Evolutionary conservation across 2,329 filamentous ascomycete species (phyloP), one percentile per base, ranked within the genome.

Genomic region (Dichotomopilus funicola): DNA sequence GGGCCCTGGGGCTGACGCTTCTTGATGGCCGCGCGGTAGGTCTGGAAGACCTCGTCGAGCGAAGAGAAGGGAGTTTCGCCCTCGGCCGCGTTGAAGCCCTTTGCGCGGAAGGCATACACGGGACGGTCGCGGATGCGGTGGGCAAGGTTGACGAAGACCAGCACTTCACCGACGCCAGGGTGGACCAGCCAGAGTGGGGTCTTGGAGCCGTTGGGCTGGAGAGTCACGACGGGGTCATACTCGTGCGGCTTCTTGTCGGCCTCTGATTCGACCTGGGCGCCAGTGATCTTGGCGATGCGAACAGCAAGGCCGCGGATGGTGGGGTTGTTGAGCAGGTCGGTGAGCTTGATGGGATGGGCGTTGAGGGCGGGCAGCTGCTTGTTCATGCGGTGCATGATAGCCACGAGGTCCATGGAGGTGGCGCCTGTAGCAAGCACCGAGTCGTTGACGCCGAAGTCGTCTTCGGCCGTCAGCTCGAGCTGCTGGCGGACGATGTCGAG

Each of bases 101-200:
- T 65, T 3, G 77, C 71, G 1, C 75, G 70, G 2, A 79, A 60
- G 0, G 75, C 76, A 60, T 77, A 75, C 19, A 82, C 57, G 0
- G 76, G 73, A 6, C 78, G 66, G 52, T 54, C 52, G 33, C 60
- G 54, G 33, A 80, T 46, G 53, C 75, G 66, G 40, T 68, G 57
- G 9, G 71, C 66, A 0, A 75, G 64, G 0, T 62, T 63, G 9
- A 75, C 55, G 55, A 75, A 75, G 6, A 75, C 66, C 5, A 76
- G 66, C 0, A 75, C 63, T 46, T 75, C 73, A n/a, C 72, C 73
- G 0, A 71, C 63, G 6, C 73, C 73, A 0, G 73, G 72, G 53
- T 76, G 74, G 2, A 76, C 57, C 2, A 72, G 64, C 66, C 68
- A 76, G 6, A 75, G 62, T 0, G 74, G 73, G 3, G 65, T 68